Evolutionary conservation across 1,284 basidiomycete genomes (phyloP).

Genomic region (Ceratobasidium sp.): DNA sequence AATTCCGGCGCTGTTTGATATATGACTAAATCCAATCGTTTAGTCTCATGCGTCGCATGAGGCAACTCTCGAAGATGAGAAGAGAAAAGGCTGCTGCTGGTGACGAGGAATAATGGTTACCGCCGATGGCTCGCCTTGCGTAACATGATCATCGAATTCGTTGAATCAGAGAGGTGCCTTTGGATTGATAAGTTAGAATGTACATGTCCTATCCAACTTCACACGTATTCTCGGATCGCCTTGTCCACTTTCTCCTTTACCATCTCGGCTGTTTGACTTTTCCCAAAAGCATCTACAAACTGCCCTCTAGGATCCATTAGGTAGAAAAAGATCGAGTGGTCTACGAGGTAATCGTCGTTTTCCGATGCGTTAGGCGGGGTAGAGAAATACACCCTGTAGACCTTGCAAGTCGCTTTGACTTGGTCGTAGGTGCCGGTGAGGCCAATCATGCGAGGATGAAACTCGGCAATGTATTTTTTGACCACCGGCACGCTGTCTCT

Average conservation of each 20-base stretch:
- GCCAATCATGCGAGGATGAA: conserved; percentile 92
- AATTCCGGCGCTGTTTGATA: not conserved
- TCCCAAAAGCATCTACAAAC: conserved; percentile 98
- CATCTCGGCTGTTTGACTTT: conserved; percentile 79
- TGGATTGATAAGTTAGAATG: conserved; percentile 31
- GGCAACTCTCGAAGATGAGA: conserved; percentile 79
- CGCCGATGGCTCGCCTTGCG: not conserved
- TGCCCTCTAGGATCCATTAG: conserved; percentile 96
- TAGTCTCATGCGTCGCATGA: conserved; percentile 89
- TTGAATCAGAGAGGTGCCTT: conserved; percentile 29
- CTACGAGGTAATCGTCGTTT: conserved; percentile 91
- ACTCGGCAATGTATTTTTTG: conserved; percentile 75
- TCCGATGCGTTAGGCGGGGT: conserved; percentile 81
- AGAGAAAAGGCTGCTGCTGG: conserved; percentile 62
- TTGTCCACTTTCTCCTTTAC: conserved; percentile 68
- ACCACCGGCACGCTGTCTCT: conserved; percentile 79
- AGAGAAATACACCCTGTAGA: conserved; percentile 98
- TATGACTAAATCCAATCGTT: conserved; percentile 28
- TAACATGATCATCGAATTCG: not conserved
- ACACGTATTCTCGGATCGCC: conserved; percentile 60
- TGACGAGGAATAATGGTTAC: conserved; percentile 59
- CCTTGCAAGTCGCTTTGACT: conserved; percentile 91
- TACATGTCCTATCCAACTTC: not conserved
- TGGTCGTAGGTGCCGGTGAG: conserved; percentile 89
- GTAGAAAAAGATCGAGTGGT: conserved; percentile 98